These are phyloP conservation scores for Pilasporangium apinafurcum DNA, from an alignment of 352 stramenopile genomes.

Conservation along the genomic window DNA sequence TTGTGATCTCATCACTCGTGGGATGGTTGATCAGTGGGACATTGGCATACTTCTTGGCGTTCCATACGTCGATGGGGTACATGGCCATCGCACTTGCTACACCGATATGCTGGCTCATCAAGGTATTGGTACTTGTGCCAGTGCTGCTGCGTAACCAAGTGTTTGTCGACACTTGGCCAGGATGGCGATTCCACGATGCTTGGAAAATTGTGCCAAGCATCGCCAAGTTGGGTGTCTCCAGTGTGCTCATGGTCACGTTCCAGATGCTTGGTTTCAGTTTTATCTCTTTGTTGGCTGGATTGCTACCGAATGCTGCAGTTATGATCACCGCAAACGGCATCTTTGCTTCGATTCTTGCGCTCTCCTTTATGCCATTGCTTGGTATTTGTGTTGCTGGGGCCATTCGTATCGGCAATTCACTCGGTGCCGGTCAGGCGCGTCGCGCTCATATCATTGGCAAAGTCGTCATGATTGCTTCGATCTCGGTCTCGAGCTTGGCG, in stretches of 20 bases:
- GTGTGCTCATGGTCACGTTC: constrained; percentile 9
- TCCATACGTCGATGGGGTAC: constrained; percentile 47
- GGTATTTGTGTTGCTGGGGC: constrained; percentile 12
- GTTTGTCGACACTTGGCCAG: constrained; percentile 22
- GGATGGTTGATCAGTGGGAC: constrained; percentile 29
- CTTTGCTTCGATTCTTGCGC: constrained; percentile 11
- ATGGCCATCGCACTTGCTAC: constrained; percentile 44
- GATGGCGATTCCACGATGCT: constrained; percentile 13
- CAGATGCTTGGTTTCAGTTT: constrained; percentile 8
- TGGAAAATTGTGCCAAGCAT: constrained; percentile 6
- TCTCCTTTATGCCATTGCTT: constrained; percentile 15
- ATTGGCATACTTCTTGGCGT: constrained; percentile 44
- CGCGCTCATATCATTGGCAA: constrained; percentile 8
- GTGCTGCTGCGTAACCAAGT: constrained; percentile 11
- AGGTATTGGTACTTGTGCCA: constrained; percentile 9
- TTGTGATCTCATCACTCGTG: constrained; percentile 28
- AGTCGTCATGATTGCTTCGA: constrained; percentile 1
- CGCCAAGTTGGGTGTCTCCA: constrained; percentile 7
- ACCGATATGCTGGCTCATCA: constrained; percentile 31
- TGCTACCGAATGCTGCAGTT: constrained; percentile 11
- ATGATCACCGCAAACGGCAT: constrained; percentile 17
- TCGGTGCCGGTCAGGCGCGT: constrained; percentile 8
- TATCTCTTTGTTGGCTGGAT: constrained; percentile 11
- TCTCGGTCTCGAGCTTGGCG: not conserved
- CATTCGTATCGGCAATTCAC: constrained; percentile 16